These are phyloP conservation scores for Solanum hybrid DNA, from an alignment of 305 asterid species.

Conservation along the genomic window DNA sequence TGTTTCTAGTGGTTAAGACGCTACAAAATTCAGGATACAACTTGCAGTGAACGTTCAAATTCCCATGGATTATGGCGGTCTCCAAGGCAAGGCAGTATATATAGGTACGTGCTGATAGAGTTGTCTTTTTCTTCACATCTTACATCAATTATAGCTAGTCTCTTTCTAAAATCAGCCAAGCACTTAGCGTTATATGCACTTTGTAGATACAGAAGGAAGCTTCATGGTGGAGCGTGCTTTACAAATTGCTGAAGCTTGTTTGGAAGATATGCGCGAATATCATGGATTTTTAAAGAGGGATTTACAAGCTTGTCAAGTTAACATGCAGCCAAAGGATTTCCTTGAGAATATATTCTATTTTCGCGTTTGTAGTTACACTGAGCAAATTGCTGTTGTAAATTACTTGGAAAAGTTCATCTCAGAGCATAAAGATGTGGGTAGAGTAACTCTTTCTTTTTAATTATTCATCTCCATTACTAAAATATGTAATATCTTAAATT, in stretches of 20 bases:
- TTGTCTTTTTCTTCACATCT: neutral
- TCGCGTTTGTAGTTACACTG: conserved; percentile 80
- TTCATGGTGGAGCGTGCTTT: conserved; percentile 89
- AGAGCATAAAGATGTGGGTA: conserved; percentile 84
- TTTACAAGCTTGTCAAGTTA: conserved; percentile 30
- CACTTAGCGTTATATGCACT: neutral
- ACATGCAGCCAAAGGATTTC: conserved; percentile 52
- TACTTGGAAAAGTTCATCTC: conserved; percentile 73
- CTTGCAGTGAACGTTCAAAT: conserved; percentile 88
- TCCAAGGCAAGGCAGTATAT: conserved; percentile 89
- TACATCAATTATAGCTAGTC: neutral
- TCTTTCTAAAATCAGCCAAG: neutral
- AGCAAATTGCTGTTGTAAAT: conserved; percentile 76
- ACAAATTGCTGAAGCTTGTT: conserved; percentile 90
- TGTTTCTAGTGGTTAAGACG: neutral
- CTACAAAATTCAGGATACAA: conserved; percentile 56
- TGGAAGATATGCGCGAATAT: conserved; percentile 73
- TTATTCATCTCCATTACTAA: neutral
- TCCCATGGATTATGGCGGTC: conserved; percentile 78
- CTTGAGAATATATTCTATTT: conserved; percentile 75
- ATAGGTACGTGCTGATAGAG: conserved; percentile 38
- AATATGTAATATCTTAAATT: neutral
- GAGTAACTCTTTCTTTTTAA: conserved; percentile 6
- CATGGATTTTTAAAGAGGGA: conserved; percentile 44
- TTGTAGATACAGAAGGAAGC: conserved; percentile 90